Percentiles rank a stretch among this genome's conserved stretches.
These are phyloP conservation scores for Ilex paraguariensis DNA, from an alignment of 305 asterid species.

Conservation along the genomic window DNA sequence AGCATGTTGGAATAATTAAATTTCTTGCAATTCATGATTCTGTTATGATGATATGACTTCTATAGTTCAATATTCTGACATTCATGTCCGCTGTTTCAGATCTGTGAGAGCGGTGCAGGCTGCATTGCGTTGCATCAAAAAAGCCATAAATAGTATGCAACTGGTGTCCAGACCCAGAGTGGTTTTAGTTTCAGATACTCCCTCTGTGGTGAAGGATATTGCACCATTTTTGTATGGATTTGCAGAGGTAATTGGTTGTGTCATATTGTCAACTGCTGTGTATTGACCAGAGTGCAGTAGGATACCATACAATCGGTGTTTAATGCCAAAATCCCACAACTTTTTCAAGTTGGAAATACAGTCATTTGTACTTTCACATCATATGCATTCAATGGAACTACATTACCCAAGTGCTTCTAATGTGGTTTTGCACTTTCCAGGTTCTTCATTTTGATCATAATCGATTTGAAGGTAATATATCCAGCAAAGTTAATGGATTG, in stretches of 20 bases:
- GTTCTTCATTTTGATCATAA: slow-evolving; percentile 74
- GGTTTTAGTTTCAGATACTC: slow-evolving; percentile 81
- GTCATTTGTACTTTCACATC: background rate
- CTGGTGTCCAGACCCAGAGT: slow-evolving; percentile 54
- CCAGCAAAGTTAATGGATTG: slow-evolving; percentile 27
- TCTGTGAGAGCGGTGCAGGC: slow-evolving; percentile 78
- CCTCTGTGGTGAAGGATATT: slow-evolving; percentile 60
- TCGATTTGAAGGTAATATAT: slow-evolving; percentile 50
- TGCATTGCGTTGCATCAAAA: slow-evolving; percentile 57
- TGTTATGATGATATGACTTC: background rate
- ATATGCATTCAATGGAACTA: slow-evolving; percentile 5
- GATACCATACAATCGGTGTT: no score
- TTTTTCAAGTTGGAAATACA: background rate
- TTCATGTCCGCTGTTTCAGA: slow-evolving; percentile 34
- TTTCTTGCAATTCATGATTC: background rate
- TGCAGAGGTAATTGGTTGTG: slow-evolving; percentile 50
- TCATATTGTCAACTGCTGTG: no score
- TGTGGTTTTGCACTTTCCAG: slow-evolving; percentile 33
- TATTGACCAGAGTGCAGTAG: no score
- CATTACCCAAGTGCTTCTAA: slow-evolving; percentile 11
- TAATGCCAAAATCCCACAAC: background rate
- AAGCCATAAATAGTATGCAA: slow-evolving; percentile 34
- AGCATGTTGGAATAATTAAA: no score
- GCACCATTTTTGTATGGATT: slow-evolving; percentile 45
- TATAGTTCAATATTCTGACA: background rate